These are phyloP conservation scores for Podosphaera leucotricha DNA, from an alignment of 2,329 filamentous ascomycete species.

Conservation along the genomic window DNA sequence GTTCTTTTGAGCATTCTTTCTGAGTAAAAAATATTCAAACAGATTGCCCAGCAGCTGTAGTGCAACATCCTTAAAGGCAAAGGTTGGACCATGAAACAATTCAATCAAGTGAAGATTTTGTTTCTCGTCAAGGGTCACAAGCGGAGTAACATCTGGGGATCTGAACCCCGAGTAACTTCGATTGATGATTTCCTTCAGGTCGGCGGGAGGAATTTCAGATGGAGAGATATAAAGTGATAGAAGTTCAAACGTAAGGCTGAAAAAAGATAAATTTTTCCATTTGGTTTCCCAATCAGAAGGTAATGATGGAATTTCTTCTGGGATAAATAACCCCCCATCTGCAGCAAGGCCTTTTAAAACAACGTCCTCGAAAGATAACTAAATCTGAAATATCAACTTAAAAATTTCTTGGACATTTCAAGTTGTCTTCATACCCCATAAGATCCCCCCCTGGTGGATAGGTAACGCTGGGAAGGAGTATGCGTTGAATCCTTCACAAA, in stretches of 20 bases:
- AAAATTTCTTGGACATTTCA: conserved; percentile 3
- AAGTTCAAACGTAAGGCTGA: conserved; percentile 63
- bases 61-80: conserved; percentile 87
- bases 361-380: conserved; percentile 79
- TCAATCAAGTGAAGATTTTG: conserved; percentile 68
- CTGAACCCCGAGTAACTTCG: conserved; percentile 82
- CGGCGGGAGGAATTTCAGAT: conserved; percentile 54
- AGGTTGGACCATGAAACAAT: conserved; percentile 88
- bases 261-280: conserved; percentile 60
- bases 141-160: conserved; percentile 50
- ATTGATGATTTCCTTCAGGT: conserved; percentile 63
- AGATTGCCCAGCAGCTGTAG: conserved; percentile 91
- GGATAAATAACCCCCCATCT: conserved; percentile 77
- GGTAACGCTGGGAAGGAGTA: conserved; percentile 33
- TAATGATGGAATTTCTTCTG: conserved; percentile 50
- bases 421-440: conserved; percentile 27
- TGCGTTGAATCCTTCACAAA: conserved; percentile 4
- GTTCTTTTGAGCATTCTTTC: conserved; percentile 46
- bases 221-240: conserved; percentile 71
- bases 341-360: conserved; percentile 71
- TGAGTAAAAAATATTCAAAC: conserved; percentile 66
- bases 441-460: conserved; percentile 37
- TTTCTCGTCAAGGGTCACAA: conserved; percentile 47
- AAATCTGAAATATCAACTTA: conserved; percentile 4
- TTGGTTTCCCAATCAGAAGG: conserved; percentile 37